Percentiles rank a stretch among this genome's conserved stretches.
Conservation (phyloP, 805 yeast species). For the Monosporozyma aerobia region DNA sequence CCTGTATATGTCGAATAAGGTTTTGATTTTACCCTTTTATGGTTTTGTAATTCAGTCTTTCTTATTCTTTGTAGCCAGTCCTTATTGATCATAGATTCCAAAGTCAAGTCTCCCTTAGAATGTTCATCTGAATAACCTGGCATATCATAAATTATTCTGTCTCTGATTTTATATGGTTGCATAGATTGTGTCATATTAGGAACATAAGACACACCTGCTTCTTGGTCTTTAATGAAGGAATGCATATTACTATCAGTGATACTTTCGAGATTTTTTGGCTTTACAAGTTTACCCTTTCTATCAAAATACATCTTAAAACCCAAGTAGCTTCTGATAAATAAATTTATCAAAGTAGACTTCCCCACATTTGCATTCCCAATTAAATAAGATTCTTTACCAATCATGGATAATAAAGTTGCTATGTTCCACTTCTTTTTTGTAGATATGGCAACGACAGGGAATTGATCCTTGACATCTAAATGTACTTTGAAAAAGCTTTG, state of each 20-base stretch:
- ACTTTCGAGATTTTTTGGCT: conserved; percentile 3
- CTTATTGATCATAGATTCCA: conserved; percentile 24
- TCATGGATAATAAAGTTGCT: conserved; percentile 12
- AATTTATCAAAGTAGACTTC: conserved; percentile 50
- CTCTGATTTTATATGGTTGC: conserved; percentile 32
- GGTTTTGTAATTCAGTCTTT: conserved; percentile 27
- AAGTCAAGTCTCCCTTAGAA: conserved; percentile 11
- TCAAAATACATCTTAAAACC: conserved; percentile 14
- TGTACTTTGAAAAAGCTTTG: conserved; percentile 24
- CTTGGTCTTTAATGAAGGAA: conserved; percentile 12
- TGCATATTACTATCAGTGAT: conserved; percentile 1
- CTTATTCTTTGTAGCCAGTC: conserved; percentile 25
- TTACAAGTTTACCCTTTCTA: conserved; percentile 4
- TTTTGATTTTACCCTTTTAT: conserved; percentile 23
- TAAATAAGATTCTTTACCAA: conserved; percentile 35
- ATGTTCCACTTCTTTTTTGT: conserved; percentile 24
- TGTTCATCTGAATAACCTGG: conserved; percentile 32
- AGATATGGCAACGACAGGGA: conserved; percentile 15
- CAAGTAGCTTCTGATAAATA: conserved; percentile 31
- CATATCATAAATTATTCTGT: conserved; percentile 29
- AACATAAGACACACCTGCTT: conserved; percentile 34
- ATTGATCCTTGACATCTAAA: conserved; percentile 4
- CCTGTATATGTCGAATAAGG: conserved; percentile 33
- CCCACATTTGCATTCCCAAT: conserved; percentile 66
- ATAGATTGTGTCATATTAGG: conserved; percentile 66